phyloP scores from a whole-genome alignment of 2,329 filamentous ascomycete species.

The Pestalotiopsis sp. region DNA sequence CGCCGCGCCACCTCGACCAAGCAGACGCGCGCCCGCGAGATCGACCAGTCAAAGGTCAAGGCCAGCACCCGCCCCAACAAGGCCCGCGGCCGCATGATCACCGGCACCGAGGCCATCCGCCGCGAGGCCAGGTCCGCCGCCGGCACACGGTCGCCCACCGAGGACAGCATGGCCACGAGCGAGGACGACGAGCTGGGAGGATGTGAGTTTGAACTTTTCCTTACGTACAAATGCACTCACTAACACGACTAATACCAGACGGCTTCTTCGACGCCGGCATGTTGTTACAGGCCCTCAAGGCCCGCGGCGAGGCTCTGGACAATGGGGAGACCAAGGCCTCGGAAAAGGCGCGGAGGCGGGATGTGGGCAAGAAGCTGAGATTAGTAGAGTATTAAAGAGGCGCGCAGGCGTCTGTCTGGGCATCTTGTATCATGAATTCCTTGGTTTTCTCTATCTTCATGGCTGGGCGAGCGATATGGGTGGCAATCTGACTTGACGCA shows the following conservation, averaged over 20 bases:
- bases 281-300: constrained; percentile 84
- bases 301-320: constrained; percentile 58
- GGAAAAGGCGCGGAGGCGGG: constrained; percentile 62
- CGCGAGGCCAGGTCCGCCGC: constrained; percentile 38
- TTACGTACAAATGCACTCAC: too few species aligned
- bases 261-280: constrained; percentile 98
- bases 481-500: neutral
- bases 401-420: neutral
- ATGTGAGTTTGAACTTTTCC: constrained; percentile 85
- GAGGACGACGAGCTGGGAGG: constrained; percentile 90
- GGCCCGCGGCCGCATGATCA: constrained; percentile 72
- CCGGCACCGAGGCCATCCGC: constrained; percentile 48
- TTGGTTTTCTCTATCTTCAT: neutral
- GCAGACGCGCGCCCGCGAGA: constrained; percentile 54
- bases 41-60: constrained; percentile 41
- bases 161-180: constrained; percentile 71
- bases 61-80: constrained; percentile 53
- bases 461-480: neutral
- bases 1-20: constrained; percentile 41
- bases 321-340: constrained; percentile 52
- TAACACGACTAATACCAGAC: constrained; percentile 54
- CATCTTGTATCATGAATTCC: constrained; percentile 2
- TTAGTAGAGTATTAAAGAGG: constrained; percentile 64
- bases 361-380: constrained; percentile 73
- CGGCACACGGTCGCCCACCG: constrained; percentile 60